These are phyloP conservation scores for Yarrowia bubula DNA, from an alignment of 805 yeast species.

Conservation along the genomic window DNA sequence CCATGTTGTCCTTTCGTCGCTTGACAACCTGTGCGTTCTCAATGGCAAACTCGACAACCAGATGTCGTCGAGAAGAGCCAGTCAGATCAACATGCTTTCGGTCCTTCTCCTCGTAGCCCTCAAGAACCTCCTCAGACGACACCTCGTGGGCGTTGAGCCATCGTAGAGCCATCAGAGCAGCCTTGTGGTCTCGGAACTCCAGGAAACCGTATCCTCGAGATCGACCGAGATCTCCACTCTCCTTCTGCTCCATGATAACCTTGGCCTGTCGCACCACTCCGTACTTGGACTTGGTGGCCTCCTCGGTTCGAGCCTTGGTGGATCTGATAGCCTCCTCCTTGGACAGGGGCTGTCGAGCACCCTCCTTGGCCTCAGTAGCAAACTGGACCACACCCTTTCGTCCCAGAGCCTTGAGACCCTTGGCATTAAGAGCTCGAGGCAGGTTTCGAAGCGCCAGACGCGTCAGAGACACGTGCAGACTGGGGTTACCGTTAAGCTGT, in stretches of 20 bases:
- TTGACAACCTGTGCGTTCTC: conserved; percentile 93
- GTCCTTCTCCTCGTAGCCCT: conserved; percentile 33
- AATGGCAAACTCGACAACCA: conserved; percentile 92
- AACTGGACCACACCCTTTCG: conserved; percentile 93
- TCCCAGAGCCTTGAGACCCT: conserved; percentile 84
- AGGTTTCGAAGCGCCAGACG: conserved; percentile 91
- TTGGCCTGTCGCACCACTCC: conserved; percentile 95
- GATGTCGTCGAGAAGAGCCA: conserved; percentile 58
- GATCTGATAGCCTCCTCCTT: conserved; percentile 88
- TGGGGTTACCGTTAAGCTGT: conserved; percentile 86
- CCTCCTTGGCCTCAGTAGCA: conserved; percentile 81
- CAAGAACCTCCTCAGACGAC: conserved; percentile 57
- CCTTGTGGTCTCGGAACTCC: conserved; percentile 86
- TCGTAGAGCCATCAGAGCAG: conserved; percentile 93
- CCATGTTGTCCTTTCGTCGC: conserved; percentile 66
- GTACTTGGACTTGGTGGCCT: conserved; percentile 59
- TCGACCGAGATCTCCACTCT: conserved; percentile 81
- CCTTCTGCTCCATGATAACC: conserved; percentile 88
- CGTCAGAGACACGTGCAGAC: conserved; percentile 88
- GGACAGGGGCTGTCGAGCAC: conserved; percentile 74
- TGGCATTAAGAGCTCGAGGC: conserved; percentile 88
- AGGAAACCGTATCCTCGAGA: conserved; percentile 96
- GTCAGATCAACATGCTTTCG: conserved; percentile 31
- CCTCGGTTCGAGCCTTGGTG: conserved; percentile 48
- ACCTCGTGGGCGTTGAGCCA: conserved; percentile 96